phyloP scores from a whole-genome alignment of 2,329 filamentous ascomycete genomes.

The Trichoderma gracile region DNA sequence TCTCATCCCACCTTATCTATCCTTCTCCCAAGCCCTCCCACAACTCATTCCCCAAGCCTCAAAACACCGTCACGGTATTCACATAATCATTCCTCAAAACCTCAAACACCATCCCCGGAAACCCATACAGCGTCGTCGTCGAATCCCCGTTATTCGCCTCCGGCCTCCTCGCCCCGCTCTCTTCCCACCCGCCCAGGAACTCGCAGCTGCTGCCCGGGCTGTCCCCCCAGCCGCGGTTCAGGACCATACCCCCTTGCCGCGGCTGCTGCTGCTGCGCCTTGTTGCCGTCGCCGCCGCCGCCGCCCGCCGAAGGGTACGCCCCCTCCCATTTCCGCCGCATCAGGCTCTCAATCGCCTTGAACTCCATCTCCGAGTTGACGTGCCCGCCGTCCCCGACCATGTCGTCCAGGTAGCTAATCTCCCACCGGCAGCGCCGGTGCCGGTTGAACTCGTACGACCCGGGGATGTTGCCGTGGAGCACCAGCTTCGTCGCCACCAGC shows the following conservation, averaged over 20 bases:
- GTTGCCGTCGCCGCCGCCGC: slow-evolving; percentile 46
- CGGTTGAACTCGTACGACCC: slow-evolving; percentile 97
- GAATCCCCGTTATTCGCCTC: slow-evolving; percentile 56
- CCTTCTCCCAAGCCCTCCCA: neutral
- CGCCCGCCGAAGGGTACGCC: slow-evolving; percentile 52
- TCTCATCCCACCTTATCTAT: neutral
- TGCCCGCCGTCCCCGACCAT: slow-evolving; percentile 43
- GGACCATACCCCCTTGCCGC: slow-evolving; percentile 73
- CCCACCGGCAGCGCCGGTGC: slow-evolving; percentile 87
- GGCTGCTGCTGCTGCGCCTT: slow-evolving; percentile 40
- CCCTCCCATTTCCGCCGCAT: slow-evolving; percentile 71
- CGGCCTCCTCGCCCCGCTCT: slow-evolving; percentile 59
- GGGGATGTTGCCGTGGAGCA: slow-evolving; percentile 91
- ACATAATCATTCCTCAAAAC: slow-evolving; percentile 90
- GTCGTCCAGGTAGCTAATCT: slow-evolving; percentile 61
- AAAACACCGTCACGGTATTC: slow-evolving; percentile 87
- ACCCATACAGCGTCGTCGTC: slow-evolving; percentile 85
- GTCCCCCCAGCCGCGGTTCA: slow-evolving; percentile 89
- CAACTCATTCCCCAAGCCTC: slow-evolving; percentile 14
- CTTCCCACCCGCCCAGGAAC: slow-evolving; percentile 82
- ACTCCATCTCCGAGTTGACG: slow-evolving; percentile 75
- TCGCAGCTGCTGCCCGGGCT: slow-evolving; percentile 89
- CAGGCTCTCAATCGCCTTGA: slow-evolving; percentile 67
- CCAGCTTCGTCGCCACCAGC: slow-evolving; percentile 85
- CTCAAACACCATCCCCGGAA: slow-evolving; percentile 92